These are phyloP conservation scores for Lophiostoma macrostomum DNA, from an alignment of 495 filamentous ascomycete species.

Conservation along the genomic window DNA sequence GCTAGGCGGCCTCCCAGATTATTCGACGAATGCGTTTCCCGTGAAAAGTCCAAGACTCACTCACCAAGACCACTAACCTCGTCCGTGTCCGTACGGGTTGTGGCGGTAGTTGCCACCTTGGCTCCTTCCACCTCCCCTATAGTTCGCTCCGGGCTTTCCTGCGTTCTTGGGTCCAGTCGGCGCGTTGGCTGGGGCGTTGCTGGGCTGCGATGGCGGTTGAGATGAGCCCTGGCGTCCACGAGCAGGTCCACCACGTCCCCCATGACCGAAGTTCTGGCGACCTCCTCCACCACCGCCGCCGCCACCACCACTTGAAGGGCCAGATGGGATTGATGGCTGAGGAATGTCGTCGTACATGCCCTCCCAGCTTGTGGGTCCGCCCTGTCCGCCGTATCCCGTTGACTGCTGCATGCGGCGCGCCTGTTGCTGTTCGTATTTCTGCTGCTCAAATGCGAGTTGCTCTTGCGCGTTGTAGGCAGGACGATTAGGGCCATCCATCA, in stretches of 20 bases:
- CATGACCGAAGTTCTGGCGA: slow-evolving; percentile 28
- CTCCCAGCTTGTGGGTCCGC: slow-evolving; percentile 82
- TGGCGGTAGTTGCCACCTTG: slow-evolving; percentile 59
- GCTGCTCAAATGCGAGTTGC: slow-evolving; percentile 80
- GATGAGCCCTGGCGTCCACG: slow-evolving; percentile 46
- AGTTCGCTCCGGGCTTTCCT: slow-evolving; percentile 89
- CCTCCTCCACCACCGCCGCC: slow-evolving; percentile 17
- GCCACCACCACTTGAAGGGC: slow-evolving; percentile 49
- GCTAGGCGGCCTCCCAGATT: no score
- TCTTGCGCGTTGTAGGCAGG: slow-evolving; percentile 61
- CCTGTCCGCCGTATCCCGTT: slow-evolving; percentile 38
- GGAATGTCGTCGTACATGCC: slow-evolving; percentile 99
- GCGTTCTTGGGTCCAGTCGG: slow-evolving; percentile 97
- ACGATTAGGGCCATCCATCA: slow-evolving; percentile 36
- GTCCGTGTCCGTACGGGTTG: slow-evolving; percentile 68
- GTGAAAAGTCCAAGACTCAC: not conserved
- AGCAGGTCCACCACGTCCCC: no score
- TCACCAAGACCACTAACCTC: not conserved
- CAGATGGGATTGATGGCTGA: slow-evolving; percentile 64
- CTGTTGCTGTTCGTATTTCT: slow-evolving; percentile 79
- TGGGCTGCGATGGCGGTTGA: slow-evolving; percentile 41
- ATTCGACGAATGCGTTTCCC: no score
- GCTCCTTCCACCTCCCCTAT: slow-evolving; percentile 82
- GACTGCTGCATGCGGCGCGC: slow-evolving; percentile 42
- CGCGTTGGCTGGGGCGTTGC: slow-evolving; percentile 84